phyloP scores from a whole-genome alignment of 768 basidiomycete genomes.

The Russula olivacea region DNA sequence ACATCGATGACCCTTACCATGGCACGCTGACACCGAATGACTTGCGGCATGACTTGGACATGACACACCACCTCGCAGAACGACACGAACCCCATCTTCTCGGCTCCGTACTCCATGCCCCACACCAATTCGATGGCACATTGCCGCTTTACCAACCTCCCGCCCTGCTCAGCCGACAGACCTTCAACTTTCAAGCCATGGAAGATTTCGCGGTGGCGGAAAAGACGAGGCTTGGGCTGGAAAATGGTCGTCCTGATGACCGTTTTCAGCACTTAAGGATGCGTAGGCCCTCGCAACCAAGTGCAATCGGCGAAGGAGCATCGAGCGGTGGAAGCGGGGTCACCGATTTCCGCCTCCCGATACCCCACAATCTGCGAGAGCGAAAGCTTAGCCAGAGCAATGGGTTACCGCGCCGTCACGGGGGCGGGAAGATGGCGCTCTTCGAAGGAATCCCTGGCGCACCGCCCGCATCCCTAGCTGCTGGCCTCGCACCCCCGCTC shows the following conservation, averaged over 20 bases:
- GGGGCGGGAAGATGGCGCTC: constrained; percentile 80
- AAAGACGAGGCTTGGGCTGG: constrained; percentile 56
- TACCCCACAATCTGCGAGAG: constrained; percentile 63
- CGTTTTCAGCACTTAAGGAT: constrained; percentile 28
- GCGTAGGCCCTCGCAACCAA: constrained; percentile 16
- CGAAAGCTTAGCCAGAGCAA: constrained; percentile 86
- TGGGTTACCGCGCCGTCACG: constrained; percentile 53
- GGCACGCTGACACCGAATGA: neutral
- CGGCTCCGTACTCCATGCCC: constrained; percentile 27
- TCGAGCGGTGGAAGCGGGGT: constrained; percentile 24
- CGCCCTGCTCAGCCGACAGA: constrained; percentile 36
- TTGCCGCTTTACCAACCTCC: constrained; percentile 69
- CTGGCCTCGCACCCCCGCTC: constrained; percentile 29
- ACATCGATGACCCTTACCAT: neutral
- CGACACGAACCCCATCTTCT: constrained; percentile 47
- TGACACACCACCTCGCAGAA: constrained; percentile 15
- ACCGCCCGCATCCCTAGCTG: constrained; percentile 37
- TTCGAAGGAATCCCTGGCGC: constrained; percentile 62
- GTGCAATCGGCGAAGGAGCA: constrained; percentile 23
- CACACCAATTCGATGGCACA: constrained; percentile 33
- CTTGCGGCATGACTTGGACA: constrained; percentile 3
- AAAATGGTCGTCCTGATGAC: constrained; percentile 34
- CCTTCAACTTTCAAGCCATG: constrained; percentile 70
- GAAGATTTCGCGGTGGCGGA: constrained; percentile 73
- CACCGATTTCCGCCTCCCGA: constrained; percentile 27